Base-by-base conservation (phyloP, 345 rosid genomes). In the Pseudoturritis turrita region DNA sequence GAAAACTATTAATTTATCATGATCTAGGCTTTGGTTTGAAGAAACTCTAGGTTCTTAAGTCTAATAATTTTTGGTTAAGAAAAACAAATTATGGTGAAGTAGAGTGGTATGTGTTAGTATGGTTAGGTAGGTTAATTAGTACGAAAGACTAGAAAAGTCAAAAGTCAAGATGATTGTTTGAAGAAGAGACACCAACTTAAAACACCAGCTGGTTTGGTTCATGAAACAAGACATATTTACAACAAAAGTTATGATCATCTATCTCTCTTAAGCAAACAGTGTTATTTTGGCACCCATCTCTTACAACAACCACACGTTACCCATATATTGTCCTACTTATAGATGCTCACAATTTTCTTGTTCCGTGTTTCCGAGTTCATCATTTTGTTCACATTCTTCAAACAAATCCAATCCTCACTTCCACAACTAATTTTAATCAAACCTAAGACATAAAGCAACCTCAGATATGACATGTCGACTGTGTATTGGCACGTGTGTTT, bases 201-300 rank as follows among this genome's bases (percentile, higher is more conserved):
- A 37, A 41, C 17, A 53, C 29, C 40, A 73, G 77, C 59, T 65
- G 65, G 57, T 49, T 55, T 39, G 73, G 73, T 74, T 58, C 73
- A 75, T 75, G 70, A 69, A 62, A 44, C 59, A 45, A 54, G 58
- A 62, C 70, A 51, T 12, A 19, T 52, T 62, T 45, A 68, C 63
- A 46, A 62, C 68, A 74, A 39, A 64, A 46, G 45, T 25, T 57
- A 74, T 41, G 10, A 75, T 19, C 31, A 23, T 36, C n/a, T n/a
- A n/a, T n/a, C n/a, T n/a, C 17, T 61, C 57, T 36, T 2, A 35
- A 68, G 14, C 36, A 68, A 68, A 75, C 65, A 75, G 70, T 75
- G 44, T 52, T 52, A 53, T 68, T 19, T 70, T 76, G 65, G 79
- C 79, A 76, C 79, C 78, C 62, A 75, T 53, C 12, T 10, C 5